phyloP scores from a whole-genome alignment of 345 rosid species.

The Isatis tinctoria region DNA sequence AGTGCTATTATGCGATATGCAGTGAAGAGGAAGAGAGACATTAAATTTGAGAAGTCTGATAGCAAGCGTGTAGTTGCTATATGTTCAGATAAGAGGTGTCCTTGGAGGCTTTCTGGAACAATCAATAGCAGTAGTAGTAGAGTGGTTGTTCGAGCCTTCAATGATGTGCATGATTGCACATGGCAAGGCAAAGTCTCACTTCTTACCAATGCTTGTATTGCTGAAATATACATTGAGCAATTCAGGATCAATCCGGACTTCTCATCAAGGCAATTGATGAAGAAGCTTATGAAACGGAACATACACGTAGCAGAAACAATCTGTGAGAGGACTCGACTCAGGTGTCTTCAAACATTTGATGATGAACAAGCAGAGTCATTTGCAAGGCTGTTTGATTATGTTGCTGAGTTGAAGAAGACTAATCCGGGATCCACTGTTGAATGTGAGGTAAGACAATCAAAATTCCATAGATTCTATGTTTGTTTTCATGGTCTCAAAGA shows the following conservation, averaged over 20 bases:
- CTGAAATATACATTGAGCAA: background rate
- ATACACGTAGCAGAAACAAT: background rate
- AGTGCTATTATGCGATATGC: background rate
- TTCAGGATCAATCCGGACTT: background rate
- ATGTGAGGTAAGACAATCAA: background rate
- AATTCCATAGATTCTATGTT: background rate
- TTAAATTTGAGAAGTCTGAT: background rate
- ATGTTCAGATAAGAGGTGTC: background rate
- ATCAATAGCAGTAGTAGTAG: too few species aligned
- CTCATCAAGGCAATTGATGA: background rate
- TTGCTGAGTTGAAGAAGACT: background rate
- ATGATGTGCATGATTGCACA: too few species aligned
- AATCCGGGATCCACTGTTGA: background rate
- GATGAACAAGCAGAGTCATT: background rate
- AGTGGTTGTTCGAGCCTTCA: too few species aligned
- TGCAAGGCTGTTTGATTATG: background rate
- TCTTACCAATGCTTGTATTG: background rate
- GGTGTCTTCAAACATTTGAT: background rate
- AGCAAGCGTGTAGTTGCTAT: background rate
- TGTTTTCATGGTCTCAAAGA: background rate
- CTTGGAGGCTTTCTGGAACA: background rate
- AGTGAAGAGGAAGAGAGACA: background rate
- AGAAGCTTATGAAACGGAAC: background rate
- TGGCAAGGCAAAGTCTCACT: background rate
- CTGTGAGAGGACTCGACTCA: background rate